A percentile compares a stretch with the other conserved stretches of the same genome.
Evolutionary conservation across 371 early-diverging fungal species (phyloP).

Genomic region (Thermomucor indicae-seudaticae): DNA sequence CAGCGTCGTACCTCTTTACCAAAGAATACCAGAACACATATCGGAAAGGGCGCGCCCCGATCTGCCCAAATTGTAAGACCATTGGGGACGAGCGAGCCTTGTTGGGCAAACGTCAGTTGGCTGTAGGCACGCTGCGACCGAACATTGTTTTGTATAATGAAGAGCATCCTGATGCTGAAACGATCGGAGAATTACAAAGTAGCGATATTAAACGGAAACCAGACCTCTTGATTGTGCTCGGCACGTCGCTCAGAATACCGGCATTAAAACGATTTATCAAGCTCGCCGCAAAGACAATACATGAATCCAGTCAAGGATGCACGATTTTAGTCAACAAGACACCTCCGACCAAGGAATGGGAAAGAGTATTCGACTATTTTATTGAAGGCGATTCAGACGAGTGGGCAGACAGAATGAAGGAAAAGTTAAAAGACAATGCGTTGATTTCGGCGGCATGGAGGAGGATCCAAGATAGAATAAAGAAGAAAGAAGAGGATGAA

Average conservation of each 20-base stretch:
- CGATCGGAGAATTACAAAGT: conserved; percentile 69
- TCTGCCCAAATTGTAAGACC: conserved; percentile 75
- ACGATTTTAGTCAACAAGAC: conserved; percentile 64
- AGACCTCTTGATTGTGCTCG: conserved; percentile 95
- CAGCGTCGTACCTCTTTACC: conserved; percentile 57
- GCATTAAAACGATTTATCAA: conserved; percentile 91
- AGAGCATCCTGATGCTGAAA: conserved; percentile 85
- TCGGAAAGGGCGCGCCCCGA: conserved; percentile 66
- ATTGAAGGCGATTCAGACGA: conserved; percentile 78
- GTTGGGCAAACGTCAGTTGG: conserved; percentile 69
- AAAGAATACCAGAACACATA: conserved; percentile 50
- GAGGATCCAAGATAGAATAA: conserved; percentile 27
- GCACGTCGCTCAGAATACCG: conserved; percentile 95
- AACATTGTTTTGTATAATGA: conserved; percentile 98
- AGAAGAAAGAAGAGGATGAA: conserved; percentile 23
- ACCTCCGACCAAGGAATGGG: conserved; percentile 75
- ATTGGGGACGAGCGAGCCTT: conserved; percentile 54
- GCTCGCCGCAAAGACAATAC: conserved; percentile 74
- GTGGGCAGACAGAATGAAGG: conserved; percentile 39
- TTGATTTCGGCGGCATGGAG: conserved; percentile 7
- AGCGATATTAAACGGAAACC: conserved; percentile 72
- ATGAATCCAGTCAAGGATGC: conserved; percentile 42
- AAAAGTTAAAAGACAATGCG: conserved; percentile 4
- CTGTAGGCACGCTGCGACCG: conserved; percentile 88
- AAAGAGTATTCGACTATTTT: conserved; percentile 83